Evolutionary conservation across 2,329 filamentous ascomycete species (phyloP).

Genomic region (Zymoseptoria passerinii): DNA sequence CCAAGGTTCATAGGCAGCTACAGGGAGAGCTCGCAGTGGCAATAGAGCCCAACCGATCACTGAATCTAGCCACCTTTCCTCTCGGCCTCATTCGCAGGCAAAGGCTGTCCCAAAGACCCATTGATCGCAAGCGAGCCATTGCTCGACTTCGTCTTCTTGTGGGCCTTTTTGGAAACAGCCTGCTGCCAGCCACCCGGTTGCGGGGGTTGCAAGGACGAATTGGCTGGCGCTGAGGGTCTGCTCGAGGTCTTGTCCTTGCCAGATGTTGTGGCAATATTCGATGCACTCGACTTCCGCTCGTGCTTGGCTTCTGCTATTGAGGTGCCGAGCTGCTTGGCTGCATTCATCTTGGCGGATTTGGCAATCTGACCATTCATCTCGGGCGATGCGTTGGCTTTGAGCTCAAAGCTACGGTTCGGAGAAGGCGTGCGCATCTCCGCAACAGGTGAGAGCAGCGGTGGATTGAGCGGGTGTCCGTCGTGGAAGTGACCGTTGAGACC

Average conservation of each 20-base stretch:
- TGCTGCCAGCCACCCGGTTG: conserved; percentile 24
- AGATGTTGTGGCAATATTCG: conserved; percentile 6
- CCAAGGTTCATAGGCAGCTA: neutral
- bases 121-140: conserved; percentile 8
- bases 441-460: conserved; percentile 57
- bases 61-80: conserved; percentile 36
- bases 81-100: conserved; percentile 38
- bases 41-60: no score
- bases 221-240: conserved; percentile 1
- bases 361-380: conserved; percentile 21
- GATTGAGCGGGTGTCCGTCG: conserved; percentile 13
- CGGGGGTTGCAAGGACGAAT: neutral
- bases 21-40: neutral
- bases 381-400: conserved; percentile 33
- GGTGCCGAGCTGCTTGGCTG: conserved; percentile 20
- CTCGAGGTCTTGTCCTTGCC: conserved; percentile 3
- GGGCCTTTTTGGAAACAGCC: conserved; percentile 13
- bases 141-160: conserved; percentile 30
- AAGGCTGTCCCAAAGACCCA: conserved; percentile 29
- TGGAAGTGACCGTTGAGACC: conserved; percentile 13
- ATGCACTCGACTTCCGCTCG: conserved; percentile 21
- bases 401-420: conserved; percentile 51
- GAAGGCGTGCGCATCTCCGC: conserved; percentile 66
- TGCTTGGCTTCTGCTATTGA: conserved; percentile 10
- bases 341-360: conserved; percentile 23